These are phyloP conservation scores for Calonectria hawksworthii DNA, from an alignment of 2,329 filamentous ascomycete species.

Conservation along the genomic window DNA sequence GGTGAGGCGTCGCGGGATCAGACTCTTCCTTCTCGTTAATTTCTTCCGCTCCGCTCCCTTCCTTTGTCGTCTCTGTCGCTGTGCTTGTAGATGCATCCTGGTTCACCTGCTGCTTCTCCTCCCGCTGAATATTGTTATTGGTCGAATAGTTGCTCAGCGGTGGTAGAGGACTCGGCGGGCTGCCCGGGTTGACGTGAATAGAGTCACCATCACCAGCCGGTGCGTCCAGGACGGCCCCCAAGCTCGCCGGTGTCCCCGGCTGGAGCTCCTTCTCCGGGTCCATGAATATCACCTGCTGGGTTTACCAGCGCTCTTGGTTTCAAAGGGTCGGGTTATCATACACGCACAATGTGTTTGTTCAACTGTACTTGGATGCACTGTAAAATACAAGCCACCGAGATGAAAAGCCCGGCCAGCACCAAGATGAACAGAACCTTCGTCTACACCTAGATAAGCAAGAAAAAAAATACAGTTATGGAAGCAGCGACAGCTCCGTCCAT, in stretches of 20 bases:
- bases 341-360: background rate
- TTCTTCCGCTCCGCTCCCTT: background rate
- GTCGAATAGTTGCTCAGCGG: slow-evolving; percentile 36
- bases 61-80: background rate
- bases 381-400: background rate
- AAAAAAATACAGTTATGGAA: background rate
- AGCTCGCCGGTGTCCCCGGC: slow-evolving; percentile 10
- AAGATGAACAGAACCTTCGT: background rate
- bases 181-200: slow-evolving; percentile 45
- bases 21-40: slow-evolving; percentile 17
- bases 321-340: background rate
- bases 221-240: slow-evolving; percentile 16
- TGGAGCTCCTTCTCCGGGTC: slow-evolving; percentile 27
- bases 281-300: slow-evolving; percentile 30
- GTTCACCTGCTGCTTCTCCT: background rate
- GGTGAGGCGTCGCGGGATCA: slow-evolving; percentile 8
- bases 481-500: background rate
- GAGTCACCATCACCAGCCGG: slow-evolving; percentile 44
- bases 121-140: slow-evolving; percentile 14
- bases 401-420: background rate
- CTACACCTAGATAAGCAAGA: background rate
- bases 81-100: slow-evolving; percentile 16
- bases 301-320: background rate
- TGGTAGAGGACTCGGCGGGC: slow-evolving; percentile 40
- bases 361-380: background rate